Evolutionary conservation across 2,329 filamentous ascomycete species (phyloP).

Genomic region (Colletotrichum destructivum): DNA sequence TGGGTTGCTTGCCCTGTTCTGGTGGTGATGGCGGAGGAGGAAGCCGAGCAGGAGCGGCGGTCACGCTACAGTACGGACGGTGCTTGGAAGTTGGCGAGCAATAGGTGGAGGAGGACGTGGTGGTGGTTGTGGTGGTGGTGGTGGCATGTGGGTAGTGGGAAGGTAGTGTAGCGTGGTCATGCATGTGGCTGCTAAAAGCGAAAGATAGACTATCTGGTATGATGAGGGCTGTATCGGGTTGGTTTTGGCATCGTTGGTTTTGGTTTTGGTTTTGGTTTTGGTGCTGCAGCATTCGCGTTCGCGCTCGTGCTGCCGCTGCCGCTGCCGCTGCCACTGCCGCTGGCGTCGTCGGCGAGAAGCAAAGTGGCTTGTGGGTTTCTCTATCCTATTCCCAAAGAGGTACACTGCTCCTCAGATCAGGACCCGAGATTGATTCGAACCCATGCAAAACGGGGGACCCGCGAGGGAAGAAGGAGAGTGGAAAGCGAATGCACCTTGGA

Average conservation of each 20-base stretch:
- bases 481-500: neutral
- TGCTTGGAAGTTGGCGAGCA: conserved; percentile 10
- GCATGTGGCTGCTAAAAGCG: conserved; percentile 9
- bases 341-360: neutral
- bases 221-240: neutral
- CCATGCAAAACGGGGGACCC: neutral
- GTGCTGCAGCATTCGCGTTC: conserved; percentile 11
- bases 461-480: neutral
- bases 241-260: neutral
- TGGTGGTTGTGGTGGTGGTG: conserved; percentile 2
- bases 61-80: neutral
- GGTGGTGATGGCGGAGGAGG: conserved; percentile 1
- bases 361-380: neutral
- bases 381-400: conserved; percentile 2
- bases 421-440: conserved; percentile 3
- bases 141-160: neutral
- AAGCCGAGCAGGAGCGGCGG: neutral
- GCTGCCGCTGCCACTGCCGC: conserved; percentile 5
- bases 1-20: conserved; percentile 18
- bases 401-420: conserved; percentile 14
- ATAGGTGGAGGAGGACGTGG: neutral
- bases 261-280: too few relatives aligned
- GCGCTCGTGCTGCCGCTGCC: conserved; percentile 32
- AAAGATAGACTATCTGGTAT: neutral
- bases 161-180: conserved; percentile 7